Conservation (phyloP, 75 land plant species). For the Gnetum montanum region DNA sequence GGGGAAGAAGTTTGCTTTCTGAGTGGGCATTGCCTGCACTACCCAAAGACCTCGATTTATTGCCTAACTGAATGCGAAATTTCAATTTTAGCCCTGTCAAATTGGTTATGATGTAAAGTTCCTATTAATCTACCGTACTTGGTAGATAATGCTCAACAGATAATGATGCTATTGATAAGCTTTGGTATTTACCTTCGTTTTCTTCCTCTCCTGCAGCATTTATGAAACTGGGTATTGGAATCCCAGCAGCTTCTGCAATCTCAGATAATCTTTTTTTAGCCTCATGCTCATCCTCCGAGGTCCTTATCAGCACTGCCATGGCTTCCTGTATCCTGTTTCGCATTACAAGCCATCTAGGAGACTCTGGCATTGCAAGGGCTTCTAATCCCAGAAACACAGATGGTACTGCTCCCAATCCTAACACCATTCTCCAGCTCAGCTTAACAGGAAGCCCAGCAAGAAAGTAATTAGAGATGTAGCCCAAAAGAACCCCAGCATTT, state of each 20-base stretch:
- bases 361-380: conserved; percentile 51
- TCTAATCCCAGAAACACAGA: conserved; percentile 53
- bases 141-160: too few relatives aligned
- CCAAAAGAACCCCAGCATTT: conserved; percentile 59
- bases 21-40: too few relatives aligned
- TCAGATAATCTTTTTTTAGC: conserved; percentile 44
- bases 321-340: conserved; percentile 55
- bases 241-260: conserved; percentile 37
- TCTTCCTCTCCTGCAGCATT: conserved; percentile 14
- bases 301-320: conserved; percentile 33
- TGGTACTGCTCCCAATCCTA: conserved; percentile 64
- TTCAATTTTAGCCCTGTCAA: too few relatives aligned
- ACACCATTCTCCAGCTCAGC: conserved; percentile 62
- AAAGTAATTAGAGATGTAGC: conserved; percentile 55
- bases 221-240: neutral
- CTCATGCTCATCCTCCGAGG: conserved; percentile 36
- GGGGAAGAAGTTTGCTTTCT: too few relatives aligned
- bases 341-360: conserved; percentile 72
- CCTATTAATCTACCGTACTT: too few relatives aligned
- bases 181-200: too few relatives aligned
- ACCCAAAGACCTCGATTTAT: too few relatives aligned
- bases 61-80: too few relatives aligned
- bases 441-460: conserved; percentile 37
- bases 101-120: too few relatives aligned
- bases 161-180: conserved; percentile 11